These are phyloP conservation scores for Strobilomyces dryophilus DNA, from an alignment of 768 basidiomycete species.

Conservation along the genomic window DNA sequence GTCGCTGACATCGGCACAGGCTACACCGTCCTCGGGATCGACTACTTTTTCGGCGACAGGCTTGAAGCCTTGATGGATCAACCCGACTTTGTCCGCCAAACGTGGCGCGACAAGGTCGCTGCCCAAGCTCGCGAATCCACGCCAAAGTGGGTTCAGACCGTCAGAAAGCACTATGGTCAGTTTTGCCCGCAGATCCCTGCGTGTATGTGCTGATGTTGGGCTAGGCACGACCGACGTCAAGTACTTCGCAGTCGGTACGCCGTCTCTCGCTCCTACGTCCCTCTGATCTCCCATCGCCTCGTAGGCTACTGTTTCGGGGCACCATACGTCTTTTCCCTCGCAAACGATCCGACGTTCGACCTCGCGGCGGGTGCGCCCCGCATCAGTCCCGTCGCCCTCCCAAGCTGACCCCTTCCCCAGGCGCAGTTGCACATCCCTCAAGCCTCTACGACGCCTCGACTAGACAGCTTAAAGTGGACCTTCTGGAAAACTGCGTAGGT, in stretches of 20 bases:
- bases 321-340: conserved; percentile 46
- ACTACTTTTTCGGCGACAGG: conserved; percentile 62
- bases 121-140: conserved; percentile 36
- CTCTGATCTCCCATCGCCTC: neutral
- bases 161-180: conserved; percentile 47
- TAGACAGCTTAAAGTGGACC: conserved; percentile 38
- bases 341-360: conserved; percentile 35
- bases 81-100: conserved; percentile 33
- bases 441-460: conserved; percentile 4
- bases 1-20: neutral
- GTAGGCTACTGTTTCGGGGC: conserved; percentile 59
- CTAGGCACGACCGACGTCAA: conserved; percentile 28
- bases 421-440: conserved; percentile 55
- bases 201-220: conserved; percentile 4
- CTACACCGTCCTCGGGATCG: conserved; percentile 23
- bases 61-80: conserved; percentile 38
- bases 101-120: conserved; percentile 40
- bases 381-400: neutral
- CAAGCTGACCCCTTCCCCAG: conserved; percentile 23
- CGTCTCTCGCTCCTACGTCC: neutral
- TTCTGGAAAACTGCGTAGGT: conserved; percentile 48
- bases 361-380: conserved; percentile 42
- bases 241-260: conserved; percentile 44
- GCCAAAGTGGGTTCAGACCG: conserved; percentile 50
- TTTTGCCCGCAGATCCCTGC: neutral